Conservation (phyloP, 2,329 filamentous ascomycete genomes). For the Colletotrichum sidae region DNA sequence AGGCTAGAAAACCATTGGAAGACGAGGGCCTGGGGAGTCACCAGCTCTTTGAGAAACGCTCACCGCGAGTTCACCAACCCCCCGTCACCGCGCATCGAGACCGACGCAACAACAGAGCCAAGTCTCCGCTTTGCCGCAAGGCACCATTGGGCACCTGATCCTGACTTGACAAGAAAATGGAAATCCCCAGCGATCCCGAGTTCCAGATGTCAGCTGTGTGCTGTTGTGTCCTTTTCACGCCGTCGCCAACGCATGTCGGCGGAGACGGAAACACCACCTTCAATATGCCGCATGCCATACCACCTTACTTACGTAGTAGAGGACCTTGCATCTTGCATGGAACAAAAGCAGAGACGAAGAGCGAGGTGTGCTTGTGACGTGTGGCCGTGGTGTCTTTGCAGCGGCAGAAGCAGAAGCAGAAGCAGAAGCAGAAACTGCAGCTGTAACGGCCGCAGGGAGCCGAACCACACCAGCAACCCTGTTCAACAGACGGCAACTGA, state of each 20-base stretch:
- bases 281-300: too few species aligned
- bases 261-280: constrained; percentile 11
- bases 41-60: constrained; percentile 19
- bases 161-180: not conserved
- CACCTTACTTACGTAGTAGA: too few species aligned
- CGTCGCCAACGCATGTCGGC: constrained; percentile 30
- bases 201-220: constrained; percentile 2
- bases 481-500: not conserved
- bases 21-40: constrained; percentile 11
- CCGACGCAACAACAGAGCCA: not conserved
- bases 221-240: constrained; percentile 6
- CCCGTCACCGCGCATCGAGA: constrained; percentile 26
- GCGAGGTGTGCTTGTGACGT: constrained; percentile 19
- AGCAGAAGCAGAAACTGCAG: not conserved
- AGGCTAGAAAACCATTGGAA: constrained; percentile 24
- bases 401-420: constrained; percentile 12
- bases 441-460: not conserved
- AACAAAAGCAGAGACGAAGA: constrained; percentile 7
- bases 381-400: constrained; percentile 26
- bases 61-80: constrained; percentile 36
- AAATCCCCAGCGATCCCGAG: constrained; percentile 11
- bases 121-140: constrained; percentile 29
- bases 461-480: not conserved
- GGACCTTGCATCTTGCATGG: constrained; percentile 16
- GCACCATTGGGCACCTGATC: constrained; percentile 31